Conservation (phyloP, 768 basidiomycete genomes). For the Leccinum disarticulatum region DNA sequence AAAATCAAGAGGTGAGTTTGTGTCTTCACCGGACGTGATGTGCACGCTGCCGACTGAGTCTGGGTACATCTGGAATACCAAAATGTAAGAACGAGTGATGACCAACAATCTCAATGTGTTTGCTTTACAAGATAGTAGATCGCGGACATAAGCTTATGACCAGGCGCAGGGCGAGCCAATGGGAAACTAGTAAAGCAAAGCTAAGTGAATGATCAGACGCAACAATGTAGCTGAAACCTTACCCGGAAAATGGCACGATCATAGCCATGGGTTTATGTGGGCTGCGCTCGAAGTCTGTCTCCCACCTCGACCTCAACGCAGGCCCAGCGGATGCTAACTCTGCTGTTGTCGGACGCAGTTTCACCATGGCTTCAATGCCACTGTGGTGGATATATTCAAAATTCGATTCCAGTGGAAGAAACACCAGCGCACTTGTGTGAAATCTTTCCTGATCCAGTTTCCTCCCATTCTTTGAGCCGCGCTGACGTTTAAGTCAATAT, state of each 20-base stretch:
- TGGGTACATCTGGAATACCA: slow-evolving; percentile 39
- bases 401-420: not conserved
- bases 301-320: slow-evolving; percentile 49
- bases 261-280: slow-evolving; percentile 57
- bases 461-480: slow-evolving; percentile 31
- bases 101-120: not conserved
- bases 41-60: slow-evolving; percentile 48
- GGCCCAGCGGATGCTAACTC: slow-evolving; percentile 50
- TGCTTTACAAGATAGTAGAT: slow-evolving; percentile 36
- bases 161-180: slow-evolving; percentile 12
- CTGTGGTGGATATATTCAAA: slow-evolving; percentile 28
- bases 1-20: slow-evolving; percentile 43
- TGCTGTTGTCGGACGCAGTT: slow-evolving; percentile 47
- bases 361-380: slow-evolving; percentile 54
- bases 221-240: slow-evolving; percentile 6
- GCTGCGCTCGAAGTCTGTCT: slow-evolving; percentile 44
- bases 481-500: slow-evolving; percentile 13
- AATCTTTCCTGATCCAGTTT: slow-evolving; percentile 45
- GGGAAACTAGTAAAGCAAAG: slow-evolving; percentile 23
- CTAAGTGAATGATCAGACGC: not conserved
- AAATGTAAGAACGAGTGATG: not conserved
- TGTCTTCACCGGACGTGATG: slow-evolving; percentile 42
- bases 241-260: slow-evolving; percentile 43
- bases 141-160: slow-evolving; percentile 29
- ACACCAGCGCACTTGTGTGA: slow-evolving; percentile 47